These are phyloP conservation scores for Lactarius vividus DNA, from an alignment of 768 basidiomycete species.

Conservation along the genomic window DNA sequence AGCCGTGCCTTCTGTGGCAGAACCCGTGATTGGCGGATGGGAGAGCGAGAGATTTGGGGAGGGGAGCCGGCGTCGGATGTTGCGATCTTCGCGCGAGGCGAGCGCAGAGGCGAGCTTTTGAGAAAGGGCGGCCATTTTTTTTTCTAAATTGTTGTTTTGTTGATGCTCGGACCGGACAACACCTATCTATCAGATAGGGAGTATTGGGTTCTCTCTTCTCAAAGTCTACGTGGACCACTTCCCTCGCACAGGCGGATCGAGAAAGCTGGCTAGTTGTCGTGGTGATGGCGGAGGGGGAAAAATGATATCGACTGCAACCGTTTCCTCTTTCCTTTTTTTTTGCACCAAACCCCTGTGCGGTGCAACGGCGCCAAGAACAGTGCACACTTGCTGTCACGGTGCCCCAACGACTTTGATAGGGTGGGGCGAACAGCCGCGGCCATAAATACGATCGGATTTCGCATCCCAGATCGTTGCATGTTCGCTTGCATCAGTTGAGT, in stretches of 20 bases:
- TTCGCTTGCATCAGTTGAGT: constrained; percentile 11
- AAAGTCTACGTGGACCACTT: neutral
- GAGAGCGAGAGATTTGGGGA: constrained; percentile 37
- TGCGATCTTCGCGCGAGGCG: constrained; percentile 58
- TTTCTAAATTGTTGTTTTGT: no score
- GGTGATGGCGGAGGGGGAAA: neutral
- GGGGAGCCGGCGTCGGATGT: constrained; percentile 69
- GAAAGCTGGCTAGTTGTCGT: neutral
- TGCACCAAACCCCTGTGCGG: neutral
- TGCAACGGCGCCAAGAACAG: neutral
- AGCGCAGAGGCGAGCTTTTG: constrained; percentile 52
- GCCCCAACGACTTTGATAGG: neutral
- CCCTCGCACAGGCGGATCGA: neutral
- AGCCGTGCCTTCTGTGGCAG: no score
- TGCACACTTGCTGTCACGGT: neutral
- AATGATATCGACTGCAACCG: neutral
- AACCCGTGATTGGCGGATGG: neutral
- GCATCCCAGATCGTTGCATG: neutral
- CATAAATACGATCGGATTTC: neutral
- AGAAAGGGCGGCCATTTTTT: constrained; percentile 35
- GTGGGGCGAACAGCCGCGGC: neutral
- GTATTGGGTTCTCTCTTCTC: neutral
- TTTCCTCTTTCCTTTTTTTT: neutral
- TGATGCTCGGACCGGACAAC: neutral
- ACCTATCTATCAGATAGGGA: neutral